phyloP scores from a whole-genome alignment of 192 early-diverging fungal species.

The Funneliformis mosseae region DNA sequence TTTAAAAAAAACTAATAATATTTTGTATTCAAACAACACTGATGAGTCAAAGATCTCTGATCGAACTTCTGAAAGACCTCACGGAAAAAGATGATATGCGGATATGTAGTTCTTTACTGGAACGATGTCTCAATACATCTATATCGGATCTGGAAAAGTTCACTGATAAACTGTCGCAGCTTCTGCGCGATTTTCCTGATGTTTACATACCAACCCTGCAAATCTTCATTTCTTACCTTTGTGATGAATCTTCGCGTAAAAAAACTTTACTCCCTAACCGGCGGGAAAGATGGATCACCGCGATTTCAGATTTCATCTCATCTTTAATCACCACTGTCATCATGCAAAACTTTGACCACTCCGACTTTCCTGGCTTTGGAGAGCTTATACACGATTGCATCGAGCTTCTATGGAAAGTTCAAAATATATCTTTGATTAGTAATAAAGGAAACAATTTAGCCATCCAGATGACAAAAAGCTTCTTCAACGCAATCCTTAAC shows the following conservation, averaged over 20 bases:
- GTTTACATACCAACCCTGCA: not conserved
- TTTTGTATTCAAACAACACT: too few relatives aligned
- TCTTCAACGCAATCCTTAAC: not conserved
- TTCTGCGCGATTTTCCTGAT: not conserved
- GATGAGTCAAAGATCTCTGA: not conserved
- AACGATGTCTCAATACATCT: not conserved
- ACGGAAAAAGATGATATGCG: not conserved
- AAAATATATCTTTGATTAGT: not conserved
- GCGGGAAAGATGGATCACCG: not conserved
- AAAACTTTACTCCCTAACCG: too few relatives aligned
- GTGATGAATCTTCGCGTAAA: not conserved
- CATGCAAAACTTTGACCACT: not conserved
- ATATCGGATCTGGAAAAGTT: not conserved
- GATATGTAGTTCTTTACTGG: not conserved
- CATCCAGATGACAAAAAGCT: not conserved
- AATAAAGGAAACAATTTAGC: not conserved
- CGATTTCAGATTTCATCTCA: not conserved
- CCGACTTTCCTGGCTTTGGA: constrained; percentile 7
- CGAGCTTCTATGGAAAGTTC: not conserved
- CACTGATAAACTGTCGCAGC: not conserved
- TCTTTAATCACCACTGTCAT: not conserved
- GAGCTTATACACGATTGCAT: not conserved
- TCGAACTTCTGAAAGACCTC: not conserved
- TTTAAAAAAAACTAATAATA: too few relatives aligned
- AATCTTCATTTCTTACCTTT: not conserved